A percentile compares a stretch with the other conserved stretches of the same genome.
Conservation (phyloP, 2,329 filamentous ascomycete genomes). For the Ceratocystiopsis minuta region DNA sequence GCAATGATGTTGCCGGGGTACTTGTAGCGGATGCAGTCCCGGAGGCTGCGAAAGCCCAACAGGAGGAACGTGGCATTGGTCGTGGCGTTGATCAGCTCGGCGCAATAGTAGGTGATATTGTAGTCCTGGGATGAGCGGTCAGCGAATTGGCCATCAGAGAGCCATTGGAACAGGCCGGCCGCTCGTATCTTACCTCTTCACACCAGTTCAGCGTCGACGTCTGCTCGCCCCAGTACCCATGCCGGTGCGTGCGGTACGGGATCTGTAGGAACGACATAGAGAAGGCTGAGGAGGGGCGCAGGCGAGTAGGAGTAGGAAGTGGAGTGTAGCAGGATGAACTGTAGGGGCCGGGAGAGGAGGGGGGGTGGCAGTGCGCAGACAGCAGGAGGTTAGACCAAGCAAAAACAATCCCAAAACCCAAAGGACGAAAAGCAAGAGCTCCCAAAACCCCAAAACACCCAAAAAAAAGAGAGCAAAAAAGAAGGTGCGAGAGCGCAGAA, state of each 20-base stretch:
- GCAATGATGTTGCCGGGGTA: slow-evolving; percentile 64
- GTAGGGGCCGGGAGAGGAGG: no score
- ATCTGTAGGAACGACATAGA: slow-evolving; percentile 10
- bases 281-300: no score
- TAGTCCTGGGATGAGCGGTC: slow-evolving; percentile 13
- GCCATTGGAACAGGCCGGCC: no score
- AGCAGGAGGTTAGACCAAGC: no score
- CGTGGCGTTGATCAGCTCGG: slow-evolving; percentile 36
- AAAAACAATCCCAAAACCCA: no score
- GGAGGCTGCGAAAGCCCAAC: slow-evolving; percentile 57
- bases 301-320: neutral
- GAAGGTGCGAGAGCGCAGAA: no score
- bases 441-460: no score
- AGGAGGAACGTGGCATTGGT: slow-evolving; percentile 73
- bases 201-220: slow-evolving; percentile 23
- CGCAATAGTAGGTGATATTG: slow-evolving; percentile 20
- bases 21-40: slow-evolving; percentile 50
- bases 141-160: neutral
- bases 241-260: slow-evolving; percentile 18
- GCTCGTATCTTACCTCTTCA: slow-evolving; percentile 17
- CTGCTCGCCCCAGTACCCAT: slow-evolving; percentile 20
- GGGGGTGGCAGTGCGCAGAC: no score
- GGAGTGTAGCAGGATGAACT: no score
- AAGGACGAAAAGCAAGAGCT: no score
- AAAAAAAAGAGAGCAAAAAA: no score